phyloP scores from a whole-genome alignment of 225 moss, liverwort and hornwort species.

The Marchantia paleacea region DNA sequence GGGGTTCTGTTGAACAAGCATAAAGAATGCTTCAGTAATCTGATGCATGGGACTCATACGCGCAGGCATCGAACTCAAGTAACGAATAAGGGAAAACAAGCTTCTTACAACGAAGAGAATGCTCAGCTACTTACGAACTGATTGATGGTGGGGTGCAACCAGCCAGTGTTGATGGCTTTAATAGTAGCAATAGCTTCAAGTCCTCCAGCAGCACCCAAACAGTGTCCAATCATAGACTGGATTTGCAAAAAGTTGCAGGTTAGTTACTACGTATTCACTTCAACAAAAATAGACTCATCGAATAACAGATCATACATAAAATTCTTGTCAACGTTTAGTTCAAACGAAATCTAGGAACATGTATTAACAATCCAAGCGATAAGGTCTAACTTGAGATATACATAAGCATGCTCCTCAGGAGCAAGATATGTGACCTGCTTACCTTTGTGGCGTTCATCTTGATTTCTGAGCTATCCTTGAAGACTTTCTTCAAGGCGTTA shows the following conservation, averaged over 20 bases:
- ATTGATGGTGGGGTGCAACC: conserved; percentile 95
- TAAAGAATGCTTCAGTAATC: too few relatives aligned
- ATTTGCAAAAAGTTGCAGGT: neutral
- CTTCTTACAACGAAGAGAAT: neutral
- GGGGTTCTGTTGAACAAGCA: conserved; percentile 50
- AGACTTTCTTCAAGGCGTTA: conserved; percentile 92
- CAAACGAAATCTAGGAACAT: too few relatives aligned
- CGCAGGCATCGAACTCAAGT: too few relatives aligned
- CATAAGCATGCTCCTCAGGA: too few relatives aligned
- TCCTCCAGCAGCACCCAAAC: conserved; percentile 97
- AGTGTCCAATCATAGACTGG: conserved; percentile 98
- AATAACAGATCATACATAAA: neutral
- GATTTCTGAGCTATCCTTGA: conserved; percentile 72
- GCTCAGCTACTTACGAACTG: conserved; percentile 72
- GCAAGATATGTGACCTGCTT: neutral
- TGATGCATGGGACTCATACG: too few relatives aligned
- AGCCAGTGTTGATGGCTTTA: conserved; percentile 87
- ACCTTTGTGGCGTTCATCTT: conserved; percentile 98
- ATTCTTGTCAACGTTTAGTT: too few relatives aligned
- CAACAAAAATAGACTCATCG: neutral
- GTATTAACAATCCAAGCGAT: too few relatives aligned
- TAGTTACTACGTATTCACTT: neutral
- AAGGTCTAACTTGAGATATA: too few relatives aligned
- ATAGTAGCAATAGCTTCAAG: conserved; percentile 94
- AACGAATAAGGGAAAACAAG: too few relatives aligned